Percentiles rank a stretch among this genome's conserved stretches.
These are phyloP conservation scores for Asclepias syriaca DNA, from an alignment of 257 asterid genomes.

Conservation along the genomic window DNA sequence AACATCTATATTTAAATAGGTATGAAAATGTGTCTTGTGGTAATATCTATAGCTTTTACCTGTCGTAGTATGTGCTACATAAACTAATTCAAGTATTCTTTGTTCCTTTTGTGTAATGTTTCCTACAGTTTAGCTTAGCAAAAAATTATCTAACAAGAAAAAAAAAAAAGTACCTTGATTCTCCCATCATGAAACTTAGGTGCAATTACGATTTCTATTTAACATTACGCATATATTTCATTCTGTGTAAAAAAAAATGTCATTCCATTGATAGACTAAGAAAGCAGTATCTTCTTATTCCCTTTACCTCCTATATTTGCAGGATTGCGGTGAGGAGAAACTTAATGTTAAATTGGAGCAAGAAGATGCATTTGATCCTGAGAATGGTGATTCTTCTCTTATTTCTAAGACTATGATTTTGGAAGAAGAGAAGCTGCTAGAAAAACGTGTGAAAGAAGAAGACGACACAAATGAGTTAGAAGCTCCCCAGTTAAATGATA, in stretches of 20 bases:
- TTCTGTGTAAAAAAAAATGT: background rate
- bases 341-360: constrained; percentile 30
- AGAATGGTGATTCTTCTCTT: constrained; percentile 35
- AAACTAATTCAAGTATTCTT: background rate
- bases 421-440: constrained; percentile 54
- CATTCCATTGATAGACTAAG: background rate
- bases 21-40: background rate
- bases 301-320: background rate
- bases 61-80: background rate
- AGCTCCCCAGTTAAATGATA: constrained; percentile 52
- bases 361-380: constrained; percentile 26
- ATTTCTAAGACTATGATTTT: constrained; percentile 46
- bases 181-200: background rate
- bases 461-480: constrained; percentile 24
- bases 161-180: background rate
- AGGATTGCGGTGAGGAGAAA: constrained; percentile 58
- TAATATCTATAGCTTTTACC: background rate
- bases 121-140: background rate
- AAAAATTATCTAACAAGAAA: background rate
- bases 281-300: background rate
- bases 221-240: background rate
- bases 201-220: background rate
- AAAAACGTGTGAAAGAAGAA: constrained; percentile 54
- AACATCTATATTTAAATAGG: background rate
- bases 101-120: background rate